Conservation (phyloP, 768 basidiomycete genomes). For the Imleria badia region DNA sequence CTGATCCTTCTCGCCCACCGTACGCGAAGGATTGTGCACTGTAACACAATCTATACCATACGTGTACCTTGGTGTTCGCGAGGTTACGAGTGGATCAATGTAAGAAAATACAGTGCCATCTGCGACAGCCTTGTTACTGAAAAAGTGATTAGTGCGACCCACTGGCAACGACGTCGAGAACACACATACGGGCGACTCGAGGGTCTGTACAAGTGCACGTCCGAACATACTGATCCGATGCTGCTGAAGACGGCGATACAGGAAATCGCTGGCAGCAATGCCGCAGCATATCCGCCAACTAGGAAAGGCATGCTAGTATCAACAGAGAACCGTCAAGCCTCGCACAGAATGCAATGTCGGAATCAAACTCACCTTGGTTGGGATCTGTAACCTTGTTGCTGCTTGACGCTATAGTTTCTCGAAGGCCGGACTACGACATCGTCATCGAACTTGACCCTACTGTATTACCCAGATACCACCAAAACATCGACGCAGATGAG, state of each 20-base stretch:
- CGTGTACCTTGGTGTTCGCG: slow-evolving; percentile 42
- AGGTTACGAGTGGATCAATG: slow-evolving; percentile 46
- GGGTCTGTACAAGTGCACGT: background rate
- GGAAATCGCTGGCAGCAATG: background rate
- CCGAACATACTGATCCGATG: background rate
- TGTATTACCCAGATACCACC: slow-evolving; percentile 68
- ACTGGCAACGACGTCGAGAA: background rate
- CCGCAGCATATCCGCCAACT: background rate
- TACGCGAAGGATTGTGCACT: slow-evolving; percentile 23
- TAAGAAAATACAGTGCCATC: slow-evolving; percentile 20
- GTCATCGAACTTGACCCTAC: slow-evolving; percentile 69
- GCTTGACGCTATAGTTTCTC: background rate
- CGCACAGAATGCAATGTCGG: background rate
- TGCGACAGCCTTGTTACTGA: background rate
- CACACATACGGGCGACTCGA: background rate
- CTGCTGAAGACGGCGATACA: background rate
- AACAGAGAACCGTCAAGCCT: background rate
- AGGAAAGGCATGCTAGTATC: background rate
- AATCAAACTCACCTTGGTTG: background rate
- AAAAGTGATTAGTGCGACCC: background rate
- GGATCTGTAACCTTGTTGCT: background rate
- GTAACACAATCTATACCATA: slow-evolving; percentile 35
- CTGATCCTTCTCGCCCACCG: too few species aligned
- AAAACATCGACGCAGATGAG: slow-evolving; percentile 59
- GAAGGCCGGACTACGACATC: slow-evolving; percentile 77